Evolutionary conservation across 495 filamentous ascomycete species (phyloP).

Genomic region (Tuber borchii): DNA sequence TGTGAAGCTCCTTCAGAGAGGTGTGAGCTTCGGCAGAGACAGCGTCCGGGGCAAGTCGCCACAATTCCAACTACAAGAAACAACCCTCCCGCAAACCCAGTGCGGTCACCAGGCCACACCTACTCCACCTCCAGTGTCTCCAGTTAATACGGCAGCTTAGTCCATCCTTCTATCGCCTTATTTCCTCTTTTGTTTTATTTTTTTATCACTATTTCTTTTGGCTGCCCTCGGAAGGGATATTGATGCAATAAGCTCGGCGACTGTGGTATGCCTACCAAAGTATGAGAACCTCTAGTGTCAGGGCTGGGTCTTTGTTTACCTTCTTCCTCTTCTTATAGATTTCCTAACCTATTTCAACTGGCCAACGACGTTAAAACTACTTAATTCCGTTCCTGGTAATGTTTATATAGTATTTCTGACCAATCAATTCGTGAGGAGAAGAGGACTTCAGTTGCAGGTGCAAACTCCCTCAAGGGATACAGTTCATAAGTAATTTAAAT

Average conservation of each 20-base stretch:
- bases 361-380: not conserved
- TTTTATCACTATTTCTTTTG: not conserved
- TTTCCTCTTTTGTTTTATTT: not conserved
- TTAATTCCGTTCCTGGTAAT: not conserved
- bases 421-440: not conserved
- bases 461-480: not conserved
- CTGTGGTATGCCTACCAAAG: not conserved
- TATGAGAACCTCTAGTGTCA: not conserved
- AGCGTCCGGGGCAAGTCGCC: not conserved
- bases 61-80: not conserved
- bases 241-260: not conserved
- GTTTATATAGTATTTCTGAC: not conserved
- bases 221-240: not conserved
- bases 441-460: not conserved
- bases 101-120: not conserved
- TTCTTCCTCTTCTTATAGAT: not conserved
- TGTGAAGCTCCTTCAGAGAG: not conserved
- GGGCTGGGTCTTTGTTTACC: not conserved
- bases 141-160: not conserved
- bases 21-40: not conserved
- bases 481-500: not conserved
- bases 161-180: not conserved
- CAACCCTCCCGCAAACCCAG: not conserved
- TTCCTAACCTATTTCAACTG: not conserved
- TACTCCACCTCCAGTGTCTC: not conserved